These are phyloP conservation scores for Cyberlindnera lachancei DNA, from an alignment of 805 yeast genomes.

Conservation along the genomic window DNA sequence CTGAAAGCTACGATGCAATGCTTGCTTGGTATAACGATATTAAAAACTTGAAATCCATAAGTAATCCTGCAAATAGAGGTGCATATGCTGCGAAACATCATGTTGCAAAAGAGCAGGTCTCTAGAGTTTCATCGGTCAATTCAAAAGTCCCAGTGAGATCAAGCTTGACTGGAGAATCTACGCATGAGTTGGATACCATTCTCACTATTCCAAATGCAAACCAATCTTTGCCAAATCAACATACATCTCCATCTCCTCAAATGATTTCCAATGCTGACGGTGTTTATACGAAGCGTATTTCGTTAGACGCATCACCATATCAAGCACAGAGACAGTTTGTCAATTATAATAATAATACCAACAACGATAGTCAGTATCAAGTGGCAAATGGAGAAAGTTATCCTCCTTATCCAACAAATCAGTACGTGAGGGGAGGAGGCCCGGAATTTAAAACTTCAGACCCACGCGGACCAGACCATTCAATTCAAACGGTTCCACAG, in stretches of 20 bases:
- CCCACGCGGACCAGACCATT: too few species aligned
- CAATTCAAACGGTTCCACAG: too few species aligned
- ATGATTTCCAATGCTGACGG: constrained; percentile 10
- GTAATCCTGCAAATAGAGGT: constrained; percentile 29
- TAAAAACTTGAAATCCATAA: constrained; percentile 53
- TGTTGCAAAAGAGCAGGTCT: constrained; percentile 9
- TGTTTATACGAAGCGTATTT: constrained; percentile 14
- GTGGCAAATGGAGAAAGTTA: too few species aligned
- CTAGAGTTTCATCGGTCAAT: constrained; percentile 23
- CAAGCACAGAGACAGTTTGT: constrained; percentile 13
- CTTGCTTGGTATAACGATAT: constrained; percentile 80
- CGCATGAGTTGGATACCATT: constrained; percentile 21
- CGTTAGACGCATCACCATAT: constrained; percentile 11
- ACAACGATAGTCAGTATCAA: too few species aligned
- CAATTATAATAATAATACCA: constrained; percentile 2
- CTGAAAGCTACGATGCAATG: constrained; percentile 77
- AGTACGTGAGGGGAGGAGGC: too few species aligned
- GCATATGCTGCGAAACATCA: constrained; percentile 19
- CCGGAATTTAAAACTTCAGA: too few species aligned
- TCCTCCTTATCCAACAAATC: too few species aligned
- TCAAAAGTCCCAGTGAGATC: constrained; percentile 14
- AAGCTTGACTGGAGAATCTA: constrained; percentile 9
- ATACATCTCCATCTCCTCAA: constrained; percentile 16
- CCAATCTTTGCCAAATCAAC: constrained; percentile 15
- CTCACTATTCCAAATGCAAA: constrained; percentile 18